phyloP scores from a whole-genome alignment of 768 basidiomycete species.

The Mycena metata region DNA sequence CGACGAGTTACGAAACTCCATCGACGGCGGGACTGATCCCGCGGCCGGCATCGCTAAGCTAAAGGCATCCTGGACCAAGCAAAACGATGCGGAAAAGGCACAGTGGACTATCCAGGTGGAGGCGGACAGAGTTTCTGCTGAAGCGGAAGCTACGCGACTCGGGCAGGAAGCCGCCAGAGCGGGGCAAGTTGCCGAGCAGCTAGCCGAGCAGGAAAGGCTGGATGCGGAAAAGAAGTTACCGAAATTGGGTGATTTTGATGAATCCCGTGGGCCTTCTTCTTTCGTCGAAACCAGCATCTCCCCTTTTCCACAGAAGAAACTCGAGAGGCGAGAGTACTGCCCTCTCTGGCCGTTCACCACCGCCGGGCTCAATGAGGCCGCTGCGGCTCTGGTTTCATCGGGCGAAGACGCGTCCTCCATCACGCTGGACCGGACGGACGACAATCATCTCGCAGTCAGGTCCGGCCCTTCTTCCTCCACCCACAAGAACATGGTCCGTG shows the following conservation, averaged over 20 bases:
- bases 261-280: not conserved
- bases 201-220: not conserved
- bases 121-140: not conserved
- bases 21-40: not conserved
- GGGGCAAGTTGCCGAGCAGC: not conserved
- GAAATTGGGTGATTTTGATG: constrained; percentile 12
- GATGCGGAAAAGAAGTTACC: constrained; percentile 27
- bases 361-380: not conserved
- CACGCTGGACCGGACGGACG: not conserved
- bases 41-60: not conserved
- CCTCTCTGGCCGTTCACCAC: constrained; percentile 10
- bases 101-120: not conserved
- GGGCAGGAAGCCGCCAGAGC: not conserved
- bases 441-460: not conserved
- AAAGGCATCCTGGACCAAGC: not conserved
- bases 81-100: not conserved
- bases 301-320: not conserved
- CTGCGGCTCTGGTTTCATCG: not conserved
- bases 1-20: not conserved
- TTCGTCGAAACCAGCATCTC: constrained; percentile 10
- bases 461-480: not conserved
- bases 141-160: not conserved
- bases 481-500: constrained; percentile 16
- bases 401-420: not conserved
- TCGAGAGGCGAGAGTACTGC: not conserved